A percentile compares a stretch with the other conserved stretches of the same genome.
phyloP scores from a whole-genome alignment of 2,329 filamentous ascomycete species.

The Ceratocystis smalleyi region DNA sequence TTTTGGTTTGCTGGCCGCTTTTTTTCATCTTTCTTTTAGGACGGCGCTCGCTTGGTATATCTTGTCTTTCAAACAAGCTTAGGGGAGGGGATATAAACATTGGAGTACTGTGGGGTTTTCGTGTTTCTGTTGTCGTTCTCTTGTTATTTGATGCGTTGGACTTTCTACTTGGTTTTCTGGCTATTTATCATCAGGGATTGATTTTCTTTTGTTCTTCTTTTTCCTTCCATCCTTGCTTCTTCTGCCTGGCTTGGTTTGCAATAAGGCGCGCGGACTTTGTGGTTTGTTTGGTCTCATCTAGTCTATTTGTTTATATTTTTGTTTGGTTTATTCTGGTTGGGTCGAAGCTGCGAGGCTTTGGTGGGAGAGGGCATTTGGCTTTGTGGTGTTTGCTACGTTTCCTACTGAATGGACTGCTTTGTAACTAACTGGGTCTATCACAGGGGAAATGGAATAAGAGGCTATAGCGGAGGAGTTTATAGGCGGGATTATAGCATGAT shows the following conservation, averaged over 20 bases:
- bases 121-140: background rate
- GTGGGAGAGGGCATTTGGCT: background rate
- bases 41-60: conserved; percentile 9
- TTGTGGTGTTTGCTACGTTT: background rate
- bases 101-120: conserved; percentile 4
- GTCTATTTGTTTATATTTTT: background rate
- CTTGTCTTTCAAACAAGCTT: background rate
- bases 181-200: conserved; percentile 1
- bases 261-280: background rate
- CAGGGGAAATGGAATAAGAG: background rate
- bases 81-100: conserved; percentile 4
- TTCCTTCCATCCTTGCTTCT: background rate
- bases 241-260: background rate
- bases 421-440: background rate
- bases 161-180: background rate
- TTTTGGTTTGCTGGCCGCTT: background rate
- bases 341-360: background rate
- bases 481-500: background rate
- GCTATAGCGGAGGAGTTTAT: background rate
- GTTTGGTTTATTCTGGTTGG: background rate
- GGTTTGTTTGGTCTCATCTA: conserved; percentile 2
- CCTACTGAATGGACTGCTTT: background rate
- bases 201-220: background rate
- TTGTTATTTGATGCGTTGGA: background rate
- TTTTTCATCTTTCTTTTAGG: conserved; percentile 7